phyloP scores from a whole-genome alignment of 1,284 basidiomycete genomes.

The Melampsora larici-populina region DNA sequence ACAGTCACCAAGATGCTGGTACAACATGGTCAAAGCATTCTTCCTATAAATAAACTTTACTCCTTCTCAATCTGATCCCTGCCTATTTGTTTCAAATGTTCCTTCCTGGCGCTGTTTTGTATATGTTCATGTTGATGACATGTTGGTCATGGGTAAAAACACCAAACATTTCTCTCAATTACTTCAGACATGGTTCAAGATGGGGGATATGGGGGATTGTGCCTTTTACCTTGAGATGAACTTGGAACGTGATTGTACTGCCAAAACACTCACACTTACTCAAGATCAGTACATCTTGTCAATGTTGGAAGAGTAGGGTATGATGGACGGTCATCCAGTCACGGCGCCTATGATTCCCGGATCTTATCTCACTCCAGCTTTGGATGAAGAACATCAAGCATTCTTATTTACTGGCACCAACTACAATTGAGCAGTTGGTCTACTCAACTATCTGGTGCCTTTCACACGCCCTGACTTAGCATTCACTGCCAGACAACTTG shows the following conservation, averaged over 20 bases:
- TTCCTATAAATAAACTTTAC: not conserved
- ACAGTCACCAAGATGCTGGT: conserved; percentile 7
- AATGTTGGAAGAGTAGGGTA: not conserved
- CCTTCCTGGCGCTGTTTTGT: not conserved
- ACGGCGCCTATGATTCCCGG: not conserved
- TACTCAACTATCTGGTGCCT: conserved; percentile 13
- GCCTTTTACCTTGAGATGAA: too few relatives aligned
- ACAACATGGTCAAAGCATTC: too few relatives aligned
- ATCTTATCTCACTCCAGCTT: not conserved
- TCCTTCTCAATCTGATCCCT: not conserved
- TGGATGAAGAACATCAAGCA: not conserved
- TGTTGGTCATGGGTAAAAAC: not conserved
- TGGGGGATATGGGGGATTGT: too few relatives aligned
- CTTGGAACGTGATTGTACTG: too few relatives aligned
- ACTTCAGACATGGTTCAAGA: not conserved
- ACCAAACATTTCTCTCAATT: not conserved
- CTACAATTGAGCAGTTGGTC: not conserved
- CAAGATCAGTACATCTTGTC: conserved; percentile 5
- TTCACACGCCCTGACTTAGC: conserved; percentile 9
- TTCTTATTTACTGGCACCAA: not conserved
- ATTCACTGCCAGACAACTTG: not conserved
- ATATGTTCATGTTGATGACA: not conserved
- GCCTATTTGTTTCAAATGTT: not conserved
- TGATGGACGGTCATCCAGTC: not conserved
- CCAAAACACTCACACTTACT: not conserved